Evolutionary conservation across 192 early-diverging fungal species (phyloP).

Genomic region (Podochytrium sp.): DNA sequence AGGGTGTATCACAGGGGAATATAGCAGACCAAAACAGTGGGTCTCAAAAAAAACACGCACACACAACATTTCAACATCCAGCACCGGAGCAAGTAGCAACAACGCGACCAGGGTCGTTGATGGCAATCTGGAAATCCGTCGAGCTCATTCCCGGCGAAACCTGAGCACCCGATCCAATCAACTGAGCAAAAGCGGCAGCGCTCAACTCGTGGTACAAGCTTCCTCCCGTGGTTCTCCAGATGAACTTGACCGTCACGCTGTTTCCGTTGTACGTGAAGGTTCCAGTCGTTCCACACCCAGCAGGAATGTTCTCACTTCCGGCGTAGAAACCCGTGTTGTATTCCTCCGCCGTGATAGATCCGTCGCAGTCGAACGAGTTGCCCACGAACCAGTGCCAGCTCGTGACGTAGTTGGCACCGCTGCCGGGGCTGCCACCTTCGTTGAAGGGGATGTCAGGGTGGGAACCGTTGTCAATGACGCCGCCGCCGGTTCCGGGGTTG

Average conservation of each 20-base stretch:
- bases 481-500: not conserved
- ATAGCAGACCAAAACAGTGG: no score
- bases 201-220: conserved; percentile 18
- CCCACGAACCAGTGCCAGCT: conserved; percentile 27
- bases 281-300: not conserved
- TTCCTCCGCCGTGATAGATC: conserved; percentile 4
- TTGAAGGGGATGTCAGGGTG: not conserved
- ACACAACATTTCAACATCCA: no score
- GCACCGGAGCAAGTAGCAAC: no score
- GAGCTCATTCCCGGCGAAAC: not conserved
- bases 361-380: conserved; percentile 11
- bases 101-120: conserved; percentile 21
- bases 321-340: conserved; percentile 30
- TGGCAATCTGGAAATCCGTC: conserved; percentile 4
- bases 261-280: conserved; percentile 29
- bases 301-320: conserved; percentile 18
- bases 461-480: not conserved
- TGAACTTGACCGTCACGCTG: conserved; percentile 17
- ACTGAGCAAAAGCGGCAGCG: conserved; percentile 11
- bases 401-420: not conserved
- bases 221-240: conserved; percentile 22
- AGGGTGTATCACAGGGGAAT: no score
- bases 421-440: not conserved
- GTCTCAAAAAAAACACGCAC: no score
- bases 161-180: conserved; percentile 6